Evolutionary conservation across 176 grass and related monocot genomes (phyloP), one percentile per base, ranked within the genome.

Genomic region (Carex littledalei): DNA sequence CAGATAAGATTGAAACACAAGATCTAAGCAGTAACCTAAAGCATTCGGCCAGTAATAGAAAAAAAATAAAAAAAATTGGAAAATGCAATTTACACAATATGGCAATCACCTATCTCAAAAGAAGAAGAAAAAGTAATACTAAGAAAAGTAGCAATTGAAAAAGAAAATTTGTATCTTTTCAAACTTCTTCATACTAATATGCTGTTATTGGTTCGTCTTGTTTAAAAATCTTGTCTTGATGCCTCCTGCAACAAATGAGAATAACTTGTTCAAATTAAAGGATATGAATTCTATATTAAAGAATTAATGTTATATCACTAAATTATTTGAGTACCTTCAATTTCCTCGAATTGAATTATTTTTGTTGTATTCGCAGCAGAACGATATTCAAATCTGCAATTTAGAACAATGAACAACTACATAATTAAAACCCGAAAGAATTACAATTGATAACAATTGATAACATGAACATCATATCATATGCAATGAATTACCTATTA

Each of bases 351-450:
- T 84, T 85, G 88, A 29, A 99, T 70, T 85, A 89, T 84, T 89
- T 94, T 95, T 80, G 86, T 84, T 75, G 90, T 63, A 85, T 94
- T 86, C 32, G 90, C 93, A 79, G 88, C 88, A 65, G 97, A 93
- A 84, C 90, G 81, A 59, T 95, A 96, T 78, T 96, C 93, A 77
- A 99, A 96, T 66, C 97, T 99, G 87, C 86, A 89, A 31, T 78
- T 34, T 9, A 64, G 20, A 81, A 79, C 24, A 8, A 56, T 9
- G 37, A 60, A 60, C 21, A 37, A 35, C 31, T 67, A 17, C 31
- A 8, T 6, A 8, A 16, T 7, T 37, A 35, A 0, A 16, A 17
- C 12, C 12, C 2, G 0, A 32, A 67, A 32, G 24, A 34, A 67
- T 5, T 35, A 24, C 3, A 32, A 15, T 65, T 65, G 26, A 14